Evolutionary conservation across 192 early-diverging fungal genomes (phyloP).

Genomic region (Linderina pennispora): DNA sequence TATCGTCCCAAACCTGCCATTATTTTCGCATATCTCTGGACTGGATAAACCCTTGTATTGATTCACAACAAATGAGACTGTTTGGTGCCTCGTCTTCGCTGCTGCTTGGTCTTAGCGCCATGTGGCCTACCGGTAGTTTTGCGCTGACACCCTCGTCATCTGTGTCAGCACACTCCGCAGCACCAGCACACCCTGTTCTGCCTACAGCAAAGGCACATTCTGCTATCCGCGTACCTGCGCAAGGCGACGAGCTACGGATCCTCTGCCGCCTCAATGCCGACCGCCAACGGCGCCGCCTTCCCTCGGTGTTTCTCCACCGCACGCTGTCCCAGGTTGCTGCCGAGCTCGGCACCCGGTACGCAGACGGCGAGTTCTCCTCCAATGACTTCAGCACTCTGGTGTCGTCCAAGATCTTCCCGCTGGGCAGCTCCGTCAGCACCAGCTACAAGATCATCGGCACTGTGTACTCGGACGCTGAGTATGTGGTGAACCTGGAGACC

Average conservation of each 20-base stretch:
- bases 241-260: constrained; percentile 15
- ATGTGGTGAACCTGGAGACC: constrained; percentile 6
- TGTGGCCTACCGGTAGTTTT: too few species aligned
- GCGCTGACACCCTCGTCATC: too few species aligned
- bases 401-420: constrained; percentile 7
- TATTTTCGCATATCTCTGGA: too few species aligned
- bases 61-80: too few species aligned
- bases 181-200: too few species aligned
- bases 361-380: neutral
- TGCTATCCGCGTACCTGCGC: too few species aligned
- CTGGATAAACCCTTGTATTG: too few species aligned
- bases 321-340: constrained; percentile 21
- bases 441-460: constrained; percentile 38
- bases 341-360: constrained; percentile 13
- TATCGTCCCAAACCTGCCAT: too few species aligned
- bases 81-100: too few species aligned
- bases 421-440: constrained; percentile 12
- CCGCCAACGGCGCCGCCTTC: constrained; percentile 14
- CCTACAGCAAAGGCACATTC: too few species aligned
- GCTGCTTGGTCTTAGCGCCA: too few species aligned
- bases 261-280: constrained; percentile 36
- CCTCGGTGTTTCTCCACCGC: constrained; percentile 32
- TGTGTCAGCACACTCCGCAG: too few species aligned
- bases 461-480: constrained; percentile 10
- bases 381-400: constrained; percentile 14